Evolutionary conservation across 805 yeast species (phyloP), one percentile per base, ranked within the genome.

Genomic region (Zygotorulaspora sp.): DNA sequence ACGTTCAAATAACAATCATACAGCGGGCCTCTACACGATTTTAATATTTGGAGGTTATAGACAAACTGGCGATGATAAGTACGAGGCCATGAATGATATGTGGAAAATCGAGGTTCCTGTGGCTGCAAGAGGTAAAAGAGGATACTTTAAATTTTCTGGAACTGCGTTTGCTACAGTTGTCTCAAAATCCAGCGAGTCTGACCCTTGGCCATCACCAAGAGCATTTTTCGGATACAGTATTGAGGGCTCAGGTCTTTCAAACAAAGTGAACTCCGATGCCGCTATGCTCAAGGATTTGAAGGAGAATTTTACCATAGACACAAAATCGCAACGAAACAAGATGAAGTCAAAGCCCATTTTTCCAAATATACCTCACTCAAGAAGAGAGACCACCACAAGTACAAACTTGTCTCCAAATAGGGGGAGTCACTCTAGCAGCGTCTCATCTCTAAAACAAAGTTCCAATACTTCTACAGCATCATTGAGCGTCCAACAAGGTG

Each of bases 41-140:
- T 15, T 67, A 27, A 62, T 73, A 4, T 67, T 71, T 65, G 79
- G 79, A 14, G 79, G 80, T 1, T 75, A 69, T 50, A 57, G 58
- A 31, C 57, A 62, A 29, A 49, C 57, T 1, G 50, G 53, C 10
- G 53, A 47, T 16, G 58, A 58, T 26, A 43, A 46, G 13, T 66
- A 58, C 36, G 61, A 62, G 33, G 62, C 70, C 1, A 53, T 67
- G 43, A 52, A 60, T 23, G 74, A 68, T 48, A 41, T 68, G 30
- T 68, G 74, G 74, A 63, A 57, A 36, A 53, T 68, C 6, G 70
- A 68, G 31, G 42, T 68, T 4, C 57, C 65, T 1, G 57, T 71
- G 25, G 43, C 54, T 28, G 52, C 65, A 50, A 45, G 61, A 23
- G 68, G 63, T 30, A 63, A 60, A 26, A 54, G 62, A 9, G 57